These are phyloP conservation scores for Deakozyma indianensis DNA, from an alignment of 805 yeast genomes.

Conservation along the genomic window DNA sequence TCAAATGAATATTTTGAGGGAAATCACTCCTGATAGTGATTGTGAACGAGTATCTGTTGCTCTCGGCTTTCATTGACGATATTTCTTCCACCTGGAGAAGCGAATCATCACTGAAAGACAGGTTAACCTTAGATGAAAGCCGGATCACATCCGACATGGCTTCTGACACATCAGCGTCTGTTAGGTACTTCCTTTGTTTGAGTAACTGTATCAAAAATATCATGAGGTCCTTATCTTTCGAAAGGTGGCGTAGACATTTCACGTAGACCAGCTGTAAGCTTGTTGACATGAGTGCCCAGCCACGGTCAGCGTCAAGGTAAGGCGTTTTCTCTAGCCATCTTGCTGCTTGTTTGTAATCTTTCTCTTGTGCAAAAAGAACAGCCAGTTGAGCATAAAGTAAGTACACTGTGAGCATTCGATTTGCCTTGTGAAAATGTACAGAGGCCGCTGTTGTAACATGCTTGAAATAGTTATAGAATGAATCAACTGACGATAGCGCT, in stretches of 20 bases:
- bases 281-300: constrained; percentile 36
- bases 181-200: not conserved
- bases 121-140: not conserved
- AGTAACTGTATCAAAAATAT: not conserved
- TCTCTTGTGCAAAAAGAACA: constrained; percentile 41
- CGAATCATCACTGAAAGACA: not conserved
- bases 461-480: constrained; percentile 31
- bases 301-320: constrained; percentile 47
- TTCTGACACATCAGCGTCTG: not conserved
- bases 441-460: constrained; percentile 42
- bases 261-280: not conserved
- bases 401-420: constrained; percentile 53
- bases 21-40: not conserved
- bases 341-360: constrained; percentile 46
- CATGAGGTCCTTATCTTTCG: not conserved
- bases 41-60: not conserved
- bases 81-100: not conserved
- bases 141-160: not conserved
- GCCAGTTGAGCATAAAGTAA: constrained; percentile 71
- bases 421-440: constrained; percentile 34
- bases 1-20: not conserved
- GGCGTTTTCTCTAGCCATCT: constrained; percentile 54
- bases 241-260: not conserved
- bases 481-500: constrained; percentile 20
- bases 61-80: not conserved